These are phyloP conservation scores for Saccharum officinarum DNA, from an alignment of 176 grass and related monocot species.

Conservation along the genomic window DNA sequence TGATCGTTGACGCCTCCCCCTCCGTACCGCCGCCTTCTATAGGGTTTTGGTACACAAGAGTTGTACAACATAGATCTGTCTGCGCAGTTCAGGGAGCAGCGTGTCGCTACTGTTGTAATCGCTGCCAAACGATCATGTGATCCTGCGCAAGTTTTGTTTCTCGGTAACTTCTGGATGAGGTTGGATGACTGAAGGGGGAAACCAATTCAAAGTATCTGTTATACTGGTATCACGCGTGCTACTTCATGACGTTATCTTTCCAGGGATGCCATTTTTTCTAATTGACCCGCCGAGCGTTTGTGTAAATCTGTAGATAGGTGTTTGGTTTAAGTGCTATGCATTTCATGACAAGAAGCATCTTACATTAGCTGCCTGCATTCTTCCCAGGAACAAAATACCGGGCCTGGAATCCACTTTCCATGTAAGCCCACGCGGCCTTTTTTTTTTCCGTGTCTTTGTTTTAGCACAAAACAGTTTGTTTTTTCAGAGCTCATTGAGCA, in stretches of 20 bases:
- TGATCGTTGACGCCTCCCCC: background rate
- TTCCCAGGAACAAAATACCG: background rate
- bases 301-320: background rate
- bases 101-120: background rate
- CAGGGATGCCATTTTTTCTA: background rate
- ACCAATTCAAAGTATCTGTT: background rate
- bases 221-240: background rate
- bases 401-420: background rate
- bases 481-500: background rate
- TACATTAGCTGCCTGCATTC: background rate
- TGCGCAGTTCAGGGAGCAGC: background rate
- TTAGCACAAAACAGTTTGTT: background rate
- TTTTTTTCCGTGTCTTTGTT: background rate
- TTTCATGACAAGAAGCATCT: background rate
- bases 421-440: background rate
- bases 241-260: background rate
- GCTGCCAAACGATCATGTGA: slow-evolving; percentile 23
- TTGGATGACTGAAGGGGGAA: background rate
- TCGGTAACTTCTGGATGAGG: slow-evolving; percentile 26
- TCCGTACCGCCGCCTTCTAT: background rate
- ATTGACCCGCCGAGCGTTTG: background rate
- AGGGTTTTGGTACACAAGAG: slow-evolving; percentile 29
- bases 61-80: slow-evolving; percentile 29
- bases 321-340: background rate
- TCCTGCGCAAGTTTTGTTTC: slow-evolving; percentile 33